A percentile compares a stretch with the other conserved stretches of the same genome.
Conservation (phyloP, 75 land plant genomes). For the Pinus taeda region DNA sequence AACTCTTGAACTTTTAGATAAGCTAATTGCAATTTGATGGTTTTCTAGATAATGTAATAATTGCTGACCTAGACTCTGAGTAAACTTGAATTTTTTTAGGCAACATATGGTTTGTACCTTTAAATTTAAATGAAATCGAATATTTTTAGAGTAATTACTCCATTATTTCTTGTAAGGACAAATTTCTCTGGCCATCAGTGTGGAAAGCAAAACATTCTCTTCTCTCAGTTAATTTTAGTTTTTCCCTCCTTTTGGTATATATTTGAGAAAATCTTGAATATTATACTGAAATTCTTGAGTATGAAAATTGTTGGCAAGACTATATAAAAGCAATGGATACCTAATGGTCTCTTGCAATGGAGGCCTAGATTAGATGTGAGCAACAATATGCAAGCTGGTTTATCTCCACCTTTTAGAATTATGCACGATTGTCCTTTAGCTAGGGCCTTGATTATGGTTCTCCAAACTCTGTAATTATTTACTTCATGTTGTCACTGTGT, state of each 20-base stretch:
- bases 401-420: not conserved
- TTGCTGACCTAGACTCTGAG: not conserved
- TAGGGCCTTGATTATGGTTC: not conserved
- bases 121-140: not conserved
- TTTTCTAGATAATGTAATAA: no score
- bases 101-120: not conserved
- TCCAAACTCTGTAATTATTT: not conserved
- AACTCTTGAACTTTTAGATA: not conserved
- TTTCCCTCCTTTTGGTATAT: not conserved
- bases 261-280: not conserved
- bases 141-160: not conserved
- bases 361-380: conserved; percentile 90
- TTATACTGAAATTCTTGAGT: not conserved
- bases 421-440: not conserved
- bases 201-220: not conserved
- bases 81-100: not conserved
- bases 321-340: conserved; percentile 82
- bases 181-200: not conserved
- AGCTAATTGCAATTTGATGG: not conserved
- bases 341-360: conserved; percentile 87
- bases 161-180: not conserved
- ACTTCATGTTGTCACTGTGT: not conserved
- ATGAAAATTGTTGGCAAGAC: conserved; percentile 12
- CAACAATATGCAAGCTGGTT: conserved; percentile 52
- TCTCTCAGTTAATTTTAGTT: not conserved